Percentiles rank a stretch among this genome's conserved stretches.
These are phyloP conservation scores for Teratosphaeria nubilosa DNA, from an alignment of 2,329 filamentous ascomycete genomes.

Conservation along the genomic window DNA sequence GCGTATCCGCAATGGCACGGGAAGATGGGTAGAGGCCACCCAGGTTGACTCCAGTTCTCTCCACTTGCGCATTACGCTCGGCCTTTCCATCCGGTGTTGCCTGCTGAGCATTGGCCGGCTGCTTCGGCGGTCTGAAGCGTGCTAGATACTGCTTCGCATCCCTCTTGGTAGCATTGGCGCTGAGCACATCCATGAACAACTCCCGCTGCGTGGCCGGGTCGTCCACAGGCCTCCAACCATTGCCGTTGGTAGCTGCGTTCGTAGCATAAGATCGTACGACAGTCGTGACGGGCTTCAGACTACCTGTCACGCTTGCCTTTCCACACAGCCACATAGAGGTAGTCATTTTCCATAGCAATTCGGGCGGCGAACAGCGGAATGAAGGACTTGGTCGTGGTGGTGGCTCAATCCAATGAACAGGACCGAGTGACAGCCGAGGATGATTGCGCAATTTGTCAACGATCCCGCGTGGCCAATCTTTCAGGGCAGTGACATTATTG, in stretches of 20 bases:
- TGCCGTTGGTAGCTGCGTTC: background rate
- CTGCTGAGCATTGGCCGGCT: slow-evolving; percentile 29
- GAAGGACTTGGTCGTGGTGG: background rate
- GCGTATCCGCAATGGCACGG: slow-evolving; percentile 47
- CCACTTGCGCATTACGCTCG: slow-evolving; percentile 19
- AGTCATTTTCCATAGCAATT: slow-evolving; percentile 25
- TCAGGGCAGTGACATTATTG: background rate
- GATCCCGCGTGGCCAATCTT: background rate
- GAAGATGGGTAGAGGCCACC: slow-evolving; percentile 51
- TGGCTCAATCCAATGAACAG: background rate
- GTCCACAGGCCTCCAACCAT: background rate
- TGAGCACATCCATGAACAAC: slow-evolving; percentile 75
- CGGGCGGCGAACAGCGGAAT: background rate
- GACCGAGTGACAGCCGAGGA: background rate
- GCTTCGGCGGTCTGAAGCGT: slow-evolving; percentile 53
- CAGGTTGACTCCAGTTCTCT: slow-evolving; percentile 47
- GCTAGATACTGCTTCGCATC: slow-evolving; percentile 88
- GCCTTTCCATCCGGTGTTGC: slow-evolving; percentile 10
- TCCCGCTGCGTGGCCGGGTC: slow-evolving; percentile 38
- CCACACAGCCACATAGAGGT: slow-evolving; percentile 26
- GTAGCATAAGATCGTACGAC: slow-evolving; percentile 1
- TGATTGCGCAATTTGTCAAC: background rate
- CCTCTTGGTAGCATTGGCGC: slow-evolving; percentile 80
- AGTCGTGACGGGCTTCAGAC: slow-evolving; percentile 10
- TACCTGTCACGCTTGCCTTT: slow-evolving; percentile 24